Evolutionary conservation across 768 basidiomycete genomes (phyloP), one percentile per base, ranked within the genome.

Genomic region (Rhizopogon salebrosus): DNA sequence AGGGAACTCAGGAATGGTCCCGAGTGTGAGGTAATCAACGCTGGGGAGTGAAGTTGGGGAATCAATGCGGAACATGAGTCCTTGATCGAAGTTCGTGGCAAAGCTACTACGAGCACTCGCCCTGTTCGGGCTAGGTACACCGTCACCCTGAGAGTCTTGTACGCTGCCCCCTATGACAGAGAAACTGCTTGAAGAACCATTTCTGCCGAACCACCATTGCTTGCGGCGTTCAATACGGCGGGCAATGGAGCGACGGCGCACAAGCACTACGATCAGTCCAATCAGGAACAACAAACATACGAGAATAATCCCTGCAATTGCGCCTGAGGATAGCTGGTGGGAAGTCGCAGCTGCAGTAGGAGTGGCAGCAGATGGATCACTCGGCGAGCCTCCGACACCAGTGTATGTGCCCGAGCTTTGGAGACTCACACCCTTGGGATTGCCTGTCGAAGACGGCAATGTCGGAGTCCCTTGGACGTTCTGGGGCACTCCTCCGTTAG

Each of bases 31-130:
- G 4, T 36, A 26, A 27, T 35, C 45, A 22, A 36, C 16, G 53
- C 59, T 43, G 23, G 39, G 37, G 65, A 56, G 3, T 62, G 24
- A 16, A 39, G 55, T 39, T 56, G 61, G 23, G 51, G 65, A 35
- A 61, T 67, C 34, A 54, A 61, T n/a, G 49, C 54, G 49, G 52
- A 61, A 60, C 39, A 59, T 52, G 49, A 62, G 57, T 10, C 71
- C 71, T 20, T 76, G 76, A 49, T 83, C 80, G 59, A 76, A 73
- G n/a, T 75, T 79, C 16, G 84, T 85, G 16, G 75, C 85, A 48
- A 85, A 86, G 67, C 83, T 85, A 65, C 84, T 85, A 45, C 82
- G 74, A 3, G 70, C 64, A 42, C 68, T 74, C 40, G 53, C 56
- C 20, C 64, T 62, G 49, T 68, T 69, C 13, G 50, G 37, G 14